Evolutionary conservation across 1,284 basidiomycete genomes (phyloP), one percentile per base, ranked within the genome.

Genomic region (Ustilago esculenta): DNA sequence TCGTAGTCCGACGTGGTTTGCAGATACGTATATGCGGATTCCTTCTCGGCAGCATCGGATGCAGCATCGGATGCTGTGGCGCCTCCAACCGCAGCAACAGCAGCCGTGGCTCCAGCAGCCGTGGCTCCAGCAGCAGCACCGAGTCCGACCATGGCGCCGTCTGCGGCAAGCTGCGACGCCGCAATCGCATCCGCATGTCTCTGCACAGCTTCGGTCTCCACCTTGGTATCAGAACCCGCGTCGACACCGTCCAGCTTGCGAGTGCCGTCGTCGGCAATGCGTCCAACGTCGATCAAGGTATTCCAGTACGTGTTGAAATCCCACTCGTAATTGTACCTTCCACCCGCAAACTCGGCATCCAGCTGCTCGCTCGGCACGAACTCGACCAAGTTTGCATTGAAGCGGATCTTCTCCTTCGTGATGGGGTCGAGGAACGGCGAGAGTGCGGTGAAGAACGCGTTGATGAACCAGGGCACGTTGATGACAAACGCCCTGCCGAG

Each of bases 371-470:
- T 83, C 2, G 90, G 89, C 21, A 94, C 86, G 35, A 93, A 87
- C 54, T 91, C 90, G 20, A 86, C 82, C 11, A 94, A 85, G 20
- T 75, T 52, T 3, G 66, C 53, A 79, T 95, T 94, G 83, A 95
- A 94, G 27, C 85, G 36, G 52, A 90, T 90, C 87, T 95, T 95
- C 74, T 92, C 91, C 50, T 90, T 86, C 0, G 93, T 95, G 37
- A 93, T 87, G 5, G 92, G 92, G 81, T 95, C 93, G 58, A 96
- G 83, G 85, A 95, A 93, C 0, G 92, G 92, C 7, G 88, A 85
- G 69, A 96, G 90, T 33, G 90, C 90, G 66, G 89, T 90, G 84
- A 92, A 94, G 85, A 80, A 79, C 34, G 78, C 70, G 32, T 68
- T 68, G 59, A 79, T 60, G 44, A 80, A 68, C 64, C 71, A 75